Evolutionary conservation across 2,329 filamentous ascomycete species (phyloP).

Genomic region (Sarocladium strictum): DNA sequence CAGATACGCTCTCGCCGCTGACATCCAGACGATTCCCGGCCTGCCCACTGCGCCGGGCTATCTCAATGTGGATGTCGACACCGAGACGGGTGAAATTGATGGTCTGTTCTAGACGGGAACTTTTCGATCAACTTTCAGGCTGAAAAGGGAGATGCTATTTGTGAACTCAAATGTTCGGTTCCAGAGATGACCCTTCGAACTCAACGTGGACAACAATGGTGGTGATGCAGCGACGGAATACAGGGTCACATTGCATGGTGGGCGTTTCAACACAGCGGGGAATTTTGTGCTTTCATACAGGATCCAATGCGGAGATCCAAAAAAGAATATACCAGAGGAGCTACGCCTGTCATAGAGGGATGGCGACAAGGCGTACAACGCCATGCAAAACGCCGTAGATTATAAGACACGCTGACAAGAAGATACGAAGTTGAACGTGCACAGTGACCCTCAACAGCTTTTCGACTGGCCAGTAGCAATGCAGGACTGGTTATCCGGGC

Average conservation of each 20-base stretch:
- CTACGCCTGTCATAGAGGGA: not conserved
- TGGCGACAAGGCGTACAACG: not conserved
- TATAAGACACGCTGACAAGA: not conserved
- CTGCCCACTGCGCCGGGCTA: slow-evolving; percentile 93
- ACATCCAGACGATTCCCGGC: slow-evolving; percentile 97
- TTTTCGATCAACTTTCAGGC: too few species aligned
- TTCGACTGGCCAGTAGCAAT: slow-evolving; percentile 2
- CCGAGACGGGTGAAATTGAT: slow-evolving; percentile 78
- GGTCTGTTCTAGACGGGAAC: slow-evolving; percentile 68
- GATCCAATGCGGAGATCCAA: not conserved
- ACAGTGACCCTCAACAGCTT: slow-evolving; percentile 7
- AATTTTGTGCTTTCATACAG: not conserved
- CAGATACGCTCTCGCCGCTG: slow-evolving; percentile 86
- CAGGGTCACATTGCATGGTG: slow-evolving; percentile 2
- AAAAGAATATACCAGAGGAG: not conserved
- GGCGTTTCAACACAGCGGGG: slow-evolving; percentile 10
- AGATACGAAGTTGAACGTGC: not conserved
- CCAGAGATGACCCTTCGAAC: not conserved
- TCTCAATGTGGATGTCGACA: slow-evolving; percentile 82
- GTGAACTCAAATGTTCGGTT: not conserved
- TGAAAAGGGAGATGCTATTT: not conserved
- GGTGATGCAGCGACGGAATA: not conserved
- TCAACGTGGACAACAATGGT: slow-evolving; percentile 1
- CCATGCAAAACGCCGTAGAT: too few species aligned
- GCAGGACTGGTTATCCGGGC: slow-evolving; percentile 24